These are phyloP conservation scores for Aspergillus costaricaensis DNA, from an alignment of 2,329 filamentous ascomycete species.

Conservation along the genomic window DNA sequence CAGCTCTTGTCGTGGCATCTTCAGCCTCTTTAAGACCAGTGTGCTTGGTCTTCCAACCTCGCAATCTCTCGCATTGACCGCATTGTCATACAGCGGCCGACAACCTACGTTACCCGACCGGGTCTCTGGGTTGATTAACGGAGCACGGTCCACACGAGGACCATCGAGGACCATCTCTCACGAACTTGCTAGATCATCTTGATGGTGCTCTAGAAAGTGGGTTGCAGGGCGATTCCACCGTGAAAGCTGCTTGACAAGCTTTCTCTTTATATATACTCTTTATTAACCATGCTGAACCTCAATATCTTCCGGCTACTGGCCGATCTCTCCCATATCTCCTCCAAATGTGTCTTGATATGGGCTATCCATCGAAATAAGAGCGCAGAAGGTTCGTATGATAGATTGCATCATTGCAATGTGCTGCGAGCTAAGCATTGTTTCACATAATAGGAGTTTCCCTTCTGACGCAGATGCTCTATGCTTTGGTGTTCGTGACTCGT, in stretches of 20 bases:
- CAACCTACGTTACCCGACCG: not conserved
- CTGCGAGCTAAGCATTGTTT: conserved; percentile 12
- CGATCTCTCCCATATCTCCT: conserved; percentile 80
- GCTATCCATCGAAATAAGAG: conserved; percentile 86
- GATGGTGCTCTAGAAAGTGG: not conserved
- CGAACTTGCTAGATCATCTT: not conserved
- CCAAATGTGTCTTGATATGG: conserved; percentile 88
- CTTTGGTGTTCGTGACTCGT: conserved; percentile 78
- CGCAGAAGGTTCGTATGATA: conserved; percentile 66
- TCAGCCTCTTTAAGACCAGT: not conserved
- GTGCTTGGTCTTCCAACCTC: not conserved
- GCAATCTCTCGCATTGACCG: not conserved
- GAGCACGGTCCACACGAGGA: conserved; percentile 6
- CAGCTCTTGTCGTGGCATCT: not conserved
- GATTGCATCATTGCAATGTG: not conserved
- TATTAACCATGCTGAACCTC: conserved; percentile 16
- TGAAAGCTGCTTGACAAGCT: not conserved
- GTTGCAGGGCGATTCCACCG: not conserved
- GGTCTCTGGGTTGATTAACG: not conserved
- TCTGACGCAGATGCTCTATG: conserved; percentile 84
- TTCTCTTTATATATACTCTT: not conserved
- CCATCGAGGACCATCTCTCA: not conserved
- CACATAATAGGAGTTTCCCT: conserved; percentile 71
- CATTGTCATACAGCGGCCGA: not conserved
- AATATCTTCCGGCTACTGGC: conserved; percentile 72